phyloP scores from a whole-genome alignment of 805 yeast genomes.

The Teunomyces funiuensis region DNA sequence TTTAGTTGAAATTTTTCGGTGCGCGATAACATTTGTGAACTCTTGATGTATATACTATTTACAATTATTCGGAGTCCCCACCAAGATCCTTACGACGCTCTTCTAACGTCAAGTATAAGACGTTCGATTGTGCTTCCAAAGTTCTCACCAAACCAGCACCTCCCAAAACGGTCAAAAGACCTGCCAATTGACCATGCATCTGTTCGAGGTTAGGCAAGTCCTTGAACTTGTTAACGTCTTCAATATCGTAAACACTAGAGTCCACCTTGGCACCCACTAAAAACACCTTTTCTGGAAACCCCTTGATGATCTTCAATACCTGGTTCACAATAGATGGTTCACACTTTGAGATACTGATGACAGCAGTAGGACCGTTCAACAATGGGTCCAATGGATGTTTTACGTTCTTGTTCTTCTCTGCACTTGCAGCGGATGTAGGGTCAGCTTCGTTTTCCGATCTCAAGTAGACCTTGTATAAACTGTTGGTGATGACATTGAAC shows the following conservation, averaged over 20 bases:
- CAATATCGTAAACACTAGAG: slow-evolving; percentile 50
- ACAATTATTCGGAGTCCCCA: slow-evolving; percentile 16
- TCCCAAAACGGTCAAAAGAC: slow-evolving; percentile 76
- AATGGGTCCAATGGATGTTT: slow-evolving; percentile 70
- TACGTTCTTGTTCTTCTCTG: slow-evolving; percentile 40
- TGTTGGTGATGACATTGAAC: slow-evolving; percentile 66
- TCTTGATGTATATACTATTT: background rate
- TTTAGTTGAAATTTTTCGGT: slow-evolving; percentile 8
- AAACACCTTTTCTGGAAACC: slow-evolving; percentile 70
- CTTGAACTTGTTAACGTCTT: slow-evolving; percentile 61
- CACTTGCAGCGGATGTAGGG: slow-evolving; percentile 66
- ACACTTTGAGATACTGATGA: slow-evolving; percentile 63
- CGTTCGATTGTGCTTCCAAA: slow-evolving; percentile 64
- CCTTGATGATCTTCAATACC: slow-evolving; percentile 59
- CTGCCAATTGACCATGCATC: slow-evolving; percentile 79
- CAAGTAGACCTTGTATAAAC: slow-evolving; percentile 72
- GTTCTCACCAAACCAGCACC: slow-evolving; percentile 90
- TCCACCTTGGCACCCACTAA: slow-evolving; percentile 86
- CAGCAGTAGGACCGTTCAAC: slow-evolving; percentile 83
- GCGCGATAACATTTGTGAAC: background rate
- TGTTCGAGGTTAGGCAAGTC: slow-evolving; percentile 69
- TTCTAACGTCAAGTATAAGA: slow-evolving; percentile 73
- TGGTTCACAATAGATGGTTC: slow-evolving; percentile 69
- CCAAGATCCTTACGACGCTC: slow-evolving; percentile 49
- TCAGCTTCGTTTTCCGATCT: slow-evolving; percentile 67